These are phyloP conservation scores for Limonium bicolor DNA, from an alignment of 148 eudicot genomes.

Conservation along the genomic window DNA sequence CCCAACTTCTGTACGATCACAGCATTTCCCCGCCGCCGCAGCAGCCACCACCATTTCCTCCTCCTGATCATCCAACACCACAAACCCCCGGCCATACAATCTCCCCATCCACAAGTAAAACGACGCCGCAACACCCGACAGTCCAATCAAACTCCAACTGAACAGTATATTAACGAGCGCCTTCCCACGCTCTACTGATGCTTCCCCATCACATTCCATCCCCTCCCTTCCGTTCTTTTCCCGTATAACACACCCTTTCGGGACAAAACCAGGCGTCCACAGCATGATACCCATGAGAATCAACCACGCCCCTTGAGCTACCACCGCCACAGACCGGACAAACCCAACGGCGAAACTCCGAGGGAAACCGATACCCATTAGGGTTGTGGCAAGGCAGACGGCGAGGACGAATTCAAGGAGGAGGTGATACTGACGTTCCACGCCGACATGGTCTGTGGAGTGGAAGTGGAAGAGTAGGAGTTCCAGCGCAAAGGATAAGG, in stretches of 20 bases:
- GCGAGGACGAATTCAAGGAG: constrained; percentile 18
- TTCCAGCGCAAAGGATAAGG: constrained; percentile 21
- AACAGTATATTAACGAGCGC: constrained; percentile 27
- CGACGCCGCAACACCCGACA: constrained; percentile 13
- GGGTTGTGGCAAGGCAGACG: constrained; percentile 18
- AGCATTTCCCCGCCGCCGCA: no score
- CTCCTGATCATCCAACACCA: constrained; percentile 7
- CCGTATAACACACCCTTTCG: constrained; percentile 21
- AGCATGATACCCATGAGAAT: constrained; percentile 29
- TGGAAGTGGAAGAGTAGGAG: constrained; percentile 30
- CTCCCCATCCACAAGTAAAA: constrained; percentile 9
- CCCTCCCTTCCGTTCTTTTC: constrained; percentile 9
- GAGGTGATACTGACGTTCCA: constrained; percentile 30
- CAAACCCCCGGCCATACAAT: constrained; percentile 2
- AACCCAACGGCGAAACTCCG: constrained; percentile 15
- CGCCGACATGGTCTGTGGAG: constrained; percentile 31
- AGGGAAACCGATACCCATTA: constrained; percentile 16
- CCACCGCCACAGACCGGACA: constrained; percentile 20
- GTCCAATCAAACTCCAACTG: constrained; percentile 20
- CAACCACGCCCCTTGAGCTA: constrained; percentile 29
- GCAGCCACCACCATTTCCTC: no score
- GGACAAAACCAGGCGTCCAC: constrained; percentile 18
- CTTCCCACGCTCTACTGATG: constrained; percentile 17
- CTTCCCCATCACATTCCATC: constrained; percentile 11
- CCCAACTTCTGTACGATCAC: no score